These are phyloP conservation scores for Geoglossum cookeanum DNA, from an alignment of 2,329 filamentous ascomycete species.

Conservation along the genomic window DNA sequence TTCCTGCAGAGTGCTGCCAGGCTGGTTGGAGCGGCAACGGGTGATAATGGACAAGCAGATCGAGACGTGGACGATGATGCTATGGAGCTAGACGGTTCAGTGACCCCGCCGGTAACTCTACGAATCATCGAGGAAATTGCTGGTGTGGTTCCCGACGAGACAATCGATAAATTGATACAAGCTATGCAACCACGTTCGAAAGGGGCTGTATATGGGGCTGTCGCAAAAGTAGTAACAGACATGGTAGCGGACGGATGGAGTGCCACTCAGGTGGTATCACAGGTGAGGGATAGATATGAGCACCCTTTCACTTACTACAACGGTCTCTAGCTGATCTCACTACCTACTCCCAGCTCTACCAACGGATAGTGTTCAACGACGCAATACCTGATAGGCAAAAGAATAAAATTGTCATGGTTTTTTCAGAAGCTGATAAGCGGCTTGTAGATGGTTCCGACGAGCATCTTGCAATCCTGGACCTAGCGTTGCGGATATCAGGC, in stretches of 20 bases:
- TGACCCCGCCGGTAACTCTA: slow-evolving; percentile 42
- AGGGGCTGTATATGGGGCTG: slow-evolving; percentile 46
- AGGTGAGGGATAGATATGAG: slow-evolving; percentile 32
- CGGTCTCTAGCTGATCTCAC: neutral
- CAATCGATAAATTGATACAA: slow-evolving; percentile 49
- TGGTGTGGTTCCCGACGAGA: slow-evolving; percentile 65
- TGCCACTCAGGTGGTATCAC: slow-evolving; percentile 66
- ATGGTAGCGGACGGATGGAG: slow-evolving; percentile 96
- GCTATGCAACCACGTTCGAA: slow-evolving; percentile 56
- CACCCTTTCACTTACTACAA: neutral
- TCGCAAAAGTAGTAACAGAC: slow-evolving; percentile 68
- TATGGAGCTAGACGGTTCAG: slow-evolving; percentile 25
- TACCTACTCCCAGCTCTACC: slow-evolving; percentile 43
- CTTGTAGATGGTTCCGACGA: slow-evolving; percentile 90
- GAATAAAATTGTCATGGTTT: slow-evolving; percentile 71
- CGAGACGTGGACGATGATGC: slow-evolving; percentile 21
- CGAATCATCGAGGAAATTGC: slow-evolving; percentile 85
- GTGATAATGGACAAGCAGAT: neutral
- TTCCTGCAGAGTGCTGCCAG: slow-evolving; percentile 88
- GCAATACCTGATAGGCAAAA: slow-evolving; percentile 69
- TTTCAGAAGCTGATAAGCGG: slow-evolving; percentile 88
- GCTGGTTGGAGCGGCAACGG: slow-evolving; percentile 47
- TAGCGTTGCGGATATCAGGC: slow-evolving; percentile 62
- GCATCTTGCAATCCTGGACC: slow-evolving; percentile 74
- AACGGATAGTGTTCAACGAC: slow-evolving; percentile 67